A percentile compares a stretch with the other conserved stretches of the same genome.
Conservation (phyloP, 768 basidiomycete genomes). For the Russula emetica region DNA sequence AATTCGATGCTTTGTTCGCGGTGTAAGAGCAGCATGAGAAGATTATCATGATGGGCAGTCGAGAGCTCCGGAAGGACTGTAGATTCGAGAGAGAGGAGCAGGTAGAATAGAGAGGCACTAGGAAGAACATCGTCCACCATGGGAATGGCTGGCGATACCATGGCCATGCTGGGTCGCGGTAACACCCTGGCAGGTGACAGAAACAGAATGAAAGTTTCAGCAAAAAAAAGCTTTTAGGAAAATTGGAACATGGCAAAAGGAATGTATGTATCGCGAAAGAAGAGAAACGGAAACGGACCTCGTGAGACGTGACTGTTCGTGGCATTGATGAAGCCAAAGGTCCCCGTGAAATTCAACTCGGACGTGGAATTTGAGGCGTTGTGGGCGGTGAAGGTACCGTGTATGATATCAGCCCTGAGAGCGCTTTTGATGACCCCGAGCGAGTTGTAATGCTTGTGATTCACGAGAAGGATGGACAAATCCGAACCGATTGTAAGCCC, state of each 20-base stretch:
- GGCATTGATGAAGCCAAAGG: conserved; percentile 34
- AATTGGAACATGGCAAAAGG: neutral
- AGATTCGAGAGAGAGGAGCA: conserved; percentile 73
- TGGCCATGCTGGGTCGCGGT: conserved; percentile 66
- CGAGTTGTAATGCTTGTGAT: conserved; percentile 48
- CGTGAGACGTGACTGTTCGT: conserved; percentile 33
- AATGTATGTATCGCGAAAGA: neutral
- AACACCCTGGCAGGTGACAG: conserved; percentile 50
- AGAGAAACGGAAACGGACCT: conserved; percentile 25
- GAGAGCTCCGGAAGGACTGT: conserved; percentile 64
- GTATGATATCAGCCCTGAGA: conserved; percentile 35
- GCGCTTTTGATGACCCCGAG: conserved; percentile 35
- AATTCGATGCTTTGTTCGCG: conserved; percentile 60
- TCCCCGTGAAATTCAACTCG: conserved; percentile 30
- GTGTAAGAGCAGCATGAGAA: conserved; percentile 74
- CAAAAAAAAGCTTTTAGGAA: neutral
- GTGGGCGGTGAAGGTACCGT: conserved; percentile 51
- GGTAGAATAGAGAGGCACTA: conserved; percentile 73
- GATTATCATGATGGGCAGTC: conserved; percentile 71
- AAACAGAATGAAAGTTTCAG: neutral
- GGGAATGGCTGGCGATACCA: conserved; percentile 78
- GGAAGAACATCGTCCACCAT: conserved; percentile 72
- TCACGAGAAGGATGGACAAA: conserved; percentile 61
- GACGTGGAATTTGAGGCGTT: conserved; percentile 29
- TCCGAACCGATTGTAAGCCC: conserved; percentile 82